A percentile compares a stretch with the other conserved stretches of the same genome.
Evolutionary conservation across 495 filamentous ascomycete species (phyloP).

Genomic region (Lasiosphaeria hispida): DNA sequence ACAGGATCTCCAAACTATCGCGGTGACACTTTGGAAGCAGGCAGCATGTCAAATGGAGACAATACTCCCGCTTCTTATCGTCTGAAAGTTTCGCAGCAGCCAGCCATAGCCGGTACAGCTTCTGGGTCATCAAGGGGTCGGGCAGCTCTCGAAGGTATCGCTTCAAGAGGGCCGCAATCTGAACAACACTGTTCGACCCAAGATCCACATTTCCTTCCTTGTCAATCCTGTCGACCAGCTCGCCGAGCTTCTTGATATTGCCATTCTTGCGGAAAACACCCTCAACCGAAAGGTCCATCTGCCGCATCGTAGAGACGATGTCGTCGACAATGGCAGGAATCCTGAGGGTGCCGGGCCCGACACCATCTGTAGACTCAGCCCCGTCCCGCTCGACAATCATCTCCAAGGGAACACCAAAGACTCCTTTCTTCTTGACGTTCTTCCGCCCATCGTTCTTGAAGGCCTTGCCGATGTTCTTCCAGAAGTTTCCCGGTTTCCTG

Average conservation of each 20-base stretch:
- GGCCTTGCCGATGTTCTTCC: constrained; percentile 95
- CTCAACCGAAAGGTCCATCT: constrained; percentile 98
- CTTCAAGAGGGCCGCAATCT: constrained; percentile 91
- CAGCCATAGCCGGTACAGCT: constrained; percentile 88
- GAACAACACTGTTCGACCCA: constrained; percentile 80
- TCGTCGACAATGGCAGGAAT: constrained; percentile 91
- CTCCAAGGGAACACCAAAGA: constrained; percentile 86
- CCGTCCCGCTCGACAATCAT: constrained; percentile 87
- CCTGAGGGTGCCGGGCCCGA: constrained; percentile 84
- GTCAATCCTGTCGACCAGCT: constrained; percentile 80
- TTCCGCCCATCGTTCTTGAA: constrained; percentile 84
- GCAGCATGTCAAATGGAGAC: constrained; percentile 91
- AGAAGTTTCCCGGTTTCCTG: constrained; percentile 82
- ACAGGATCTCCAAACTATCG: constrained; percentile 92
- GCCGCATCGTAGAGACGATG: constrained; percentile 86
- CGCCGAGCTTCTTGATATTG: constrained; percentile 87
- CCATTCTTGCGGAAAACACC: constrained; percentile 99
- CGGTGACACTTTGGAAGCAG: constrained; percentile 88
- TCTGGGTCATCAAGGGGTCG: constrained; percentile 92
- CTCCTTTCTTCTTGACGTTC: constrained; percentile 82
- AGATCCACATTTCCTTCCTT: constrained; percentile 77
- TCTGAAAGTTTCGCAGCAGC: constrained; percentile 87
- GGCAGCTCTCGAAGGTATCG: constrained; percentile 94
- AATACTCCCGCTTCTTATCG: constrained; percentile 73
- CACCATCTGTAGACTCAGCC: constrained; percentile 91